These are phyloP conservation scores for Ormosia emarginata DNA, from an alignment of 306 rosid species.

Conservation along the genomic window DNA sequence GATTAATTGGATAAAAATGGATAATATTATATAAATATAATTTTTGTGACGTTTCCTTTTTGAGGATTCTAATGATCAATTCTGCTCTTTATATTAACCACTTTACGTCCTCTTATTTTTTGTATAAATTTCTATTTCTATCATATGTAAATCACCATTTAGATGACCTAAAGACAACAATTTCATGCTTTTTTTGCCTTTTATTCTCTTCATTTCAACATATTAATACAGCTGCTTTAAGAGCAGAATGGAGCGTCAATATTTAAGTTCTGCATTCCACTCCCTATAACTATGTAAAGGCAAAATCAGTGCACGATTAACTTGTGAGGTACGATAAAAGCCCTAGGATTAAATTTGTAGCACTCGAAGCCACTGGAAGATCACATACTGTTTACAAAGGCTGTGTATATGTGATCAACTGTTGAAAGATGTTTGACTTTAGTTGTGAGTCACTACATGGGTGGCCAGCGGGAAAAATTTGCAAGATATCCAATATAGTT, in stretches of 20 bases:
- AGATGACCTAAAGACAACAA: not conserved
- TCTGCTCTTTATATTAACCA: not conserved
- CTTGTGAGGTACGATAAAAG: not conserved
- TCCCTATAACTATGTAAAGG: not conserved
- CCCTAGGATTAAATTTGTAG: not conserved
- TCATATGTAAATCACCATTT: not conserved
- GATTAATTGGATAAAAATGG: not conserved
- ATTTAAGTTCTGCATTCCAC: not conserved
- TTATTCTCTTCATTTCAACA: not conserved
- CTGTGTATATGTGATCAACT: slow-evolving; percentile 25
- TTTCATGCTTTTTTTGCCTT: not conserved
- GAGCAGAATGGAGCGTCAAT: not conserved
- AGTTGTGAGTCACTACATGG: slow-evolving; percentile 47
- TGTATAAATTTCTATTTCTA: not conserved
- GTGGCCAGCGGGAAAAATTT: slow-evolving; percentile 53
- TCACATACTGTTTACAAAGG: slow-evolving; percentile 1
- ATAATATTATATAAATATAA: not conserved
- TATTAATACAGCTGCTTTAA: not conserved
- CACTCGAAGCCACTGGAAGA: not conserved
- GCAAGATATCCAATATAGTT: slow-evolving; percentile 37
- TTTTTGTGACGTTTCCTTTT: not conserved
- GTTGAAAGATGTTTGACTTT: slow-evolving; percentile 48
- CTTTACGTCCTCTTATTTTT: not conserved
- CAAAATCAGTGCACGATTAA: not conserved
- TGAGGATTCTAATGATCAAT: not conserved